phyloP scores from a whole-genome alignment of 75 land plant genomes.

The Sequoia sempervirens region DNA sequence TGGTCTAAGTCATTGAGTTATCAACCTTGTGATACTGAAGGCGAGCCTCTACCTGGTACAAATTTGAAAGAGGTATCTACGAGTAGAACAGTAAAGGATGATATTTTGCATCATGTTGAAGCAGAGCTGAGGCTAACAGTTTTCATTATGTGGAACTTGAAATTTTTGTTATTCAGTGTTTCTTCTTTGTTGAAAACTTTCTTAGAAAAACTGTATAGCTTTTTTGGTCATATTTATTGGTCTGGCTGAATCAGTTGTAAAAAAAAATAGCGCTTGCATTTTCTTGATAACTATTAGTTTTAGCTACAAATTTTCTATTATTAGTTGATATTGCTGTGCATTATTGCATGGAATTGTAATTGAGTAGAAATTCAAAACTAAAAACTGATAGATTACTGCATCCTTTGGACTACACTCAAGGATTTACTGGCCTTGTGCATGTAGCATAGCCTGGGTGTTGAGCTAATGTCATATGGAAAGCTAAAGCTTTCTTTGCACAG shows the following conservation, averaged over 20 bases:
- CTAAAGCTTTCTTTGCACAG: background rate
- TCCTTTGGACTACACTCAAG: background rate
- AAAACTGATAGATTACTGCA: background rate
- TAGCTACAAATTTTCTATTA: background rate
- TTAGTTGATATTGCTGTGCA: background rate
- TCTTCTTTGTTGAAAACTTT: background rate
- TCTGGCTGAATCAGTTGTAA: background rate
- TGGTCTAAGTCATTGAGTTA: conserved; percentile 91
- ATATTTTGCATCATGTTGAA: background rate
- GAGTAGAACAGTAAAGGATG: background rate
- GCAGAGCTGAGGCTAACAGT: background rate
- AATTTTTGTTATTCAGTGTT: background rate
- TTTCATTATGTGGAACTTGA: background rate
- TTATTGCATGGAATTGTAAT: background rate
- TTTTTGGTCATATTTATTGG: background rate
- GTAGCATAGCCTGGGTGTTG: background rate
- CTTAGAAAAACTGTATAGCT: background rate
- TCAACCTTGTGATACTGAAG: conserved; percentile 95
- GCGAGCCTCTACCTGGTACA: conserved; percentile 90
- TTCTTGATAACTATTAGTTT: background rate
- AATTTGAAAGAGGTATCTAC: conserved; percentile 81
- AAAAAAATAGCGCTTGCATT: background rate
- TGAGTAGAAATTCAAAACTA: background rate
- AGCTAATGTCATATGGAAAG: background rate
- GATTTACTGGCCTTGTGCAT: background rate